Percentiles rank a stretch among this genome's conserved stretches.
phyloP scores from a whole-genome alignment of 805 yeast species.

The Metschnikowia peoriensis region DNA sequence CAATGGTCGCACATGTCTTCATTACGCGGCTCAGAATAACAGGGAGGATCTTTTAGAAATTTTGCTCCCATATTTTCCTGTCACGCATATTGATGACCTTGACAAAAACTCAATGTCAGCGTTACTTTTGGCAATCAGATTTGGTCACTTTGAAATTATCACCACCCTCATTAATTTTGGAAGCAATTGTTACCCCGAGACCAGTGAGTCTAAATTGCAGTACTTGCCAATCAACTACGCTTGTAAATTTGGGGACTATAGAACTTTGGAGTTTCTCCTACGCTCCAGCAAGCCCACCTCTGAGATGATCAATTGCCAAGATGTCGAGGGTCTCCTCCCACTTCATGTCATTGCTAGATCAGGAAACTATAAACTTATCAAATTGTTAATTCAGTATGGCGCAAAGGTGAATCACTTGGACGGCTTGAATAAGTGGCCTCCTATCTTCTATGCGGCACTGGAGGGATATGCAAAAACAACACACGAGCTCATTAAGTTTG shows the following conservation, averaged over 20 bases:
- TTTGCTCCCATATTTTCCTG: slow-evolving; percentile 39
- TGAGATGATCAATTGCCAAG: slow-evolving; percentile 46
- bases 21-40: slow-evolving; percentile 71
- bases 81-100: slow-evolving; percentile 43
- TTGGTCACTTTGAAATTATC: slow-evolving; percentile 51
- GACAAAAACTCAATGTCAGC: slow-evolving; percentile 84
- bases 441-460: slow-evolving; percentile 84
- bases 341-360: slow-evolving; percentile 85
- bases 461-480: slow-evolving; percentile 79
- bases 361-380: slow-evolving; percentile 70
- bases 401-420: slow-evolving; percentile 75
- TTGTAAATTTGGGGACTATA: slow-evolving; percentile 77
- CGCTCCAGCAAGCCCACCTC: slow-evolving; percentile 30
- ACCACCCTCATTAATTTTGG: slow-evolving; percentile 33
- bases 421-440: slow-evolving; percentile 90
- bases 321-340: slow-evolving; percentile 88
- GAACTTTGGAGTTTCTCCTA: slow-evolving; percentile 64
- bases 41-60: slow-evolving; percentile 43
- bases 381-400: slow-evolving; percentile 66
- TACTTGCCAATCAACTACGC: slow-evolving; percentile 83
- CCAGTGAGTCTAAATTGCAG: slow-evolving; percentile 52
- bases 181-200: slow-evolving; percentile 40
- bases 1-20: slow-evolving; percentile 79
- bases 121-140: slow-evolving; percentile 71
- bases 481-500: slow-evolving; percentile 62